Conservation (phyloP, 2,329 filamentous ascomycete genomes). For the Mollisia scopiformis region DNA sequence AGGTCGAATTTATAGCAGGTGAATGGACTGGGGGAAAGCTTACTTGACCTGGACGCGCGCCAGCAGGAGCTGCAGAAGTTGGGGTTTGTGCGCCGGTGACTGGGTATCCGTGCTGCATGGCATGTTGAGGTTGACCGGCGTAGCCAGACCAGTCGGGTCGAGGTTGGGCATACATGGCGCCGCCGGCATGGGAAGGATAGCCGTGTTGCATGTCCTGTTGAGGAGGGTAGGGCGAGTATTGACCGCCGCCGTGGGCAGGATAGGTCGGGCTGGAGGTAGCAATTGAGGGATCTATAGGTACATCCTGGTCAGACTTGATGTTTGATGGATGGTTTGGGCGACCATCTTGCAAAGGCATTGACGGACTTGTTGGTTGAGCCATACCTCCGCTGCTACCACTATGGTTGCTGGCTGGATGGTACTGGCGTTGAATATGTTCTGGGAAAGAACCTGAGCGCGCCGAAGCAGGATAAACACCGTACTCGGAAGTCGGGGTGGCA, state of each 20-base stretch:
- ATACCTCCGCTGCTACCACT: slow-evolving; percentile 82
- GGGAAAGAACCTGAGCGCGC: slow-evolving; percentile 84
- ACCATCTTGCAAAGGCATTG: slow-evolving; percentile 83
- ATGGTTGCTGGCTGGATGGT: slow-evolving; percentile 76
- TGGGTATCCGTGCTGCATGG: slow-evolving; percentile 36
- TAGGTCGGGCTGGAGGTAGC: slow-evolving; percentile 92
- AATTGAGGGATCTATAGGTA: slow-evolving; percentile 99
- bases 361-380: slow-evolving; percentile 99
- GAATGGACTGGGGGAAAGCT: slow-evolving; percentile 35
- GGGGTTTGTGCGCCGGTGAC: slow-evolving; percentile 45
- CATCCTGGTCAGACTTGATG: slow-evolving; percentile 93
- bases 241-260: slow-evolving; percentile 57
- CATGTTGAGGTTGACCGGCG: slow-evolving; percentile 47
- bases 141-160: slow-evolving; percentile 78
- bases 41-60: slow-evolving; percentile 63
- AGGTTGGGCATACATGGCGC: slow-evolving; percentile 67
- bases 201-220: slow-evolving; percentile 85
- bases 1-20: slow-evolving; percentile 5
- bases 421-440: slow-evolving; percentile 84
- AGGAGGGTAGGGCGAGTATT: slow-evolving; percentile 86
- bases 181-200: slow-evolving; percentile 63
- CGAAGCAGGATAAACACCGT: slow-evolving; percentile 74
- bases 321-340: slow-evolving; percentile 72
- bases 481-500: slow-evolving; percentile 87
- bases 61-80: slow-evolving; percentile 54